Evolutionary conservation across 75 land plant species (phyloP).

Genomic region (Picea glauca): DNA sequence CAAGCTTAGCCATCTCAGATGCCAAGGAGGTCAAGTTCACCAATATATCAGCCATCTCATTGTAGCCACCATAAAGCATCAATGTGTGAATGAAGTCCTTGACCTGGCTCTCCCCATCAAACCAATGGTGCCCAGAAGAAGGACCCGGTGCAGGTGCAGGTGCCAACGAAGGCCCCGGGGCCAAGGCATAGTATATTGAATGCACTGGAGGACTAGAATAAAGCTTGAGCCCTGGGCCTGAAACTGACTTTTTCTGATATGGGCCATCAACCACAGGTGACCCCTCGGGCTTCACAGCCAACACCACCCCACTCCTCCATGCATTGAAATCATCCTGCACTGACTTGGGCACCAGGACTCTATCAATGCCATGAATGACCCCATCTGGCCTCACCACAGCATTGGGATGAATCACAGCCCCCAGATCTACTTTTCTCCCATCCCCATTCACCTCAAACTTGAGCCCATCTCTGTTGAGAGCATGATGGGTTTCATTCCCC

Average conservation of each 20-base stretch:
- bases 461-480: constrained; percentile 18
- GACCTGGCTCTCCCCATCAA: constrained; percentile 71
- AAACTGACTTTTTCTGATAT: constrained; percentile 24
- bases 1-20: constrained; percentile 73
- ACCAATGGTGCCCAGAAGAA: constrained; percentile 36
- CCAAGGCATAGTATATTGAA: constrained; percentile 52
- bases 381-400: constrained; percentile 70
- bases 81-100: constrained; percentile 83
- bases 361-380: constrained; percentile 82
- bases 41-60: constrained; percentile 87
- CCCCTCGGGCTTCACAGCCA: constrained; percentile 56
- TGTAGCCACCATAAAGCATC: constrained; percentile 82
- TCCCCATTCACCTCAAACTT: background rate
- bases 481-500: constrained; percentile 14
- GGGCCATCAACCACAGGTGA: constrained; percentile 57
- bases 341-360: constrained; percentile 69
- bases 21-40: constrained; percentile 85
- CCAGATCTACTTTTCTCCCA: constrained; percentile 21
- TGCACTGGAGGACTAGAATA: constrained; percentile 15
- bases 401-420: constrained; percentile 53
- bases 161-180: constrained; percentile 65
- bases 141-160: constrained; percentile 92
- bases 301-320: constrained; percentile 38
- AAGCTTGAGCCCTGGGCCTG: constrained; percentile 10
- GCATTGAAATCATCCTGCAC: constrained; percentile 63